Evolutionary conservation across 306 rosid species (phyloP), one percentile per base, ranked within the genome.

Genomic region (Pterocarpus macrocarpus): DNA sequence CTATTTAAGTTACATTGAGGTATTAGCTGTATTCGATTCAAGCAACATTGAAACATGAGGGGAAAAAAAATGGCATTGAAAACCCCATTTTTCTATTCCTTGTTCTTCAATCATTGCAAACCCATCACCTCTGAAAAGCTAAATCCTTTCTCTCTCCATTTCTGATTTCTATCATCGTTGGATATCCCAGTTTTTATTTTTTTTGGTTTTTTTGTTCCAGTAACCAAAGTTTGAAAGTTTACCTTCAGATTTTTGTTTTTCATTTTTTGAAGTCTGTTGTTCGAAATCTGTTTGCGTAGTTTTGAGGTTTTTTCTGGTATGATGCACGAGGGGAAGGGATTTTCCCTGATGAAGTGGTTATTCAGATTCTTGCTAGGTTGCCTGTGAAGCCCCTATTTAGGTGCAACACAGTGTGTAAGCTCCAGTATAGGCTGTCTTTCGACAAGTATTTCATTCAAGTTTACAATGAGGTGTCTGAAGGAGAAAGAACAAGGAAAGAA

Each of bases 301-400:
- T 55, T 75, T 80, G 22, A 45, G 59, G 62, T 75, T n/a, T 13
- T 3, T 32, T 77, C 52, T 78, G 74, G 71, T 32, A 94, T 91
- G 89, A 81, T 82, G 61, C 64, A 4, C 79, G 61, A 69, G 86
- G 85, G 77, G 78, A 79, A 64, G 93, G 80, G 80, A 35, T 85
- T 84, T 90, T 94, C 80, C 95, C 95, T 1, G 95, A 94, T 70
- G 97, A 94, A 75, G 92, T 94, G 33, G 75, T 94, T 80, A 87
- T 94, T 38, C 98, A 94, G 77, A 91, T 94, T 84, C 90, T 94
- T 1, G 89, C 94, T 8, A 91, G 91, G 55, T 88, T 94, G 41
- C 97, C 97, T 9, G 85, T 94, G 47, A 90, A 88, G 85, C 81
- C 98, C 5, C 85, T 91, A 64, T 90, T 86, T 47, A 91, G 88